Percentiles rank a stretch among this genome's conserved stretches.
phyloP scores from a whole-genome alignment of 495 filamentous ascomycete species.

The Hypoxylon lienhwacheense region DNA sequence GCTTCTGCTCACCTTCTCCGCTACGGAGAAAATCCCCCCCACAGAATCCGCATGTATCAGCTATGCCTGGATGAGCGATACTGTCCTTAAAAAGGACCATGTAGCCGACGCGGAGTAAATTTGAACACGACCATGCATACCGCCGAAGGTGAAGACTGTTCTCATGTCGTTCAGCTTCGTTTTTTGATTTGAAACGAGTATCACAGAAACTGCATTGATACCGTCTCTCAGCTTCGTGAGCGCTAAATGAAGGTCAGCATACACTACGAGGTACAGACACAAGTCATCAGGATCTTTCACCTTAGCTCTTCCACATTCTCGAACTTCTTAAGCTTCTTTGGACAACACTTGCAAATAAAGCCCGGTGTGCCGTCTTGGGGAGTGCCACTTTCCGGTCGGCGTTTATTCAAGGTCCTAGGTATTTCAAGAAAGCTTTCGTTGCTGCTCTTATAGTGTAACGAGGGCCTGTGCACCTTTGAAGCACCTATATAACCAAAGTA shows the following conservation, averaged over 20 bases:
- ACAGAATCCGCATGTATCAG: constrained; percentile 82
- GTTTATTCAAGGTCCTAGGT: constrained; percentile 22
- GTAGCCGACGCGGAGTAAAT: constrained; percentile 45
- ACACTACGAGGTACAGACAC: neutral
- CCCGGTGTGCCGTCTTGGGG: neutral
- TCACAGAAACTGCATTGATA: constrained; percentile 78
- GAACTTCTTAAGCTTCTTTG: constrained; percentile 84
- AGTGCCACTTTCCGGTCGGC: constrained; percentile 2
- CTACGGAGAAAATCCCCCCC: constrained; percentile 75
- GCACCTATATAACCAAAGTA: constrained; percentile 16
- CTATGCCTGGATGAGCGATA: constrained; percentile 40
- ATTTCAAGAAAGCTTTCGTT: constrained; percentile 35
- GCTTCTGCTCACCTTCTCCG: constrained; percentile 59
- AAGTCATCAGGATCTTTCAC: constrained; percentile 50
- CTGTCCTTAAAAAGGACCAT: constrained; percentile 71
- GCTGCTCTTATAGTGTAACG: constrained; percentile 33
- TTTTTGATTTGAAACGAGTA: constrained; percentile 88
- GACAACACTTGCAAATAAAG: constrained; percentile 79
- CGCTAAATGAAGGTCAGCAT: constrained; percentile 19
- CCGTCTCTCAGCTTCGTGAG: constrained; percentile 78
- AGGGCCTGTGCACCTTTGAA: constrained; percentile 10
- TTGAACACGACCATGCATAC: constrained; percentile 81
- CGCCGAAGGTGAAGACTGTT: constrained; percentile 85
- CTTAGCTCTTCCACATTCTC: constrained; percentile 68
- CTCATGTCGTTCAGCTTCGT: constrained; percentile 85